Evolutionary conservation across 768 basidiomycete species (phyloP).

Genomic region (Lactifluus echinatus): DNA sequence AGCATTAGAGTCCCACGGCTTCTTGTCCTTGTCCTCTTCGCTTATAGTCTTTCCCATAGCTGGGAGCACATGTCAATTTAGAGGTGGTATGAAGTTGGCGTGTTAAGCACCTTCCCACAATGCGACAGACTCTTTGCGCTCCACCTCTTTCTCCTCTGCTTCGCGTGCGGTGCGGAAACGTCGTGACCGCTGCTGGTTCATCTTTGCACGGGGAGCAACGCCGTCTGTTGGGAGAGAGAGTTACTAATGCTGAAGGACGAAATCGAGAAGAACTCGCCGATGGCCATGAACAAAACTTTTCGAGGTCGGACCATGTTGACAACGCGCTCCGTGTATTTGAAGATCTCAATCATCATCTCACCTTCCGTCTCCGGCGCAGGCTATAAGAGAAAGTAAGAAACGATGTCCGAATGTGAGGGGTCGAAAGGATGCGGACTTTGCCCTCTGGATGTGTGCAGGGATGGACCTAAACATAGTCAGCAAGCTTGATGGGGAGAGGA

Average conservation of each 20-base stretch:
- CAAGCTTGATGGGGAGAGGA: not conserved
- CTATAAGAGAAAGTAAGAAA: conserved; percentile 30
- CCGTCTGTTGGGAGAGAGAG: conserved; percentile 52
- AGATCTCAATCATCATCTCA: conserved; percentile 98
- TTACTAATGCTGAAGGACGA: not conserved
- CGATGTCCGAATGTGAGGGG: not conserved
- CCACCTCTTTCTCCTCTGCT: conserved; percentile 88
- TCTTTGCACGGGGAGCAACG: conserved; percentile 96
- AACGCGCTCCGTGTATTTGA: conserved; percentile 92
- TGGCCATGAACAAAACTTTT: conserved; percentile 96
- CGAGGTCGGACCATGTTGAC: conserved; percentile 96
- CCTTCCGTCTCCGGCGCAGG: conserved; percentile 96
- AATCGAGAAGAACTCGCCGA: conserved; percentile 51
- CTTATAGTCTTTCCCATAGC: conserved; percentile 88
- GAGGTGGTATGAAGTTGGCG: not conserved
- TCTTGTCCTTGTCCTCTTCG: conserved; percentile 77
- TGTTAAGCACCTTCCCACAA: conserved; percentile 68
- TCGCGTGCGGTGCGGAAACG: conserved; percentile 95
- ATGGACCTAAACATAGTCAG: conserved; percentile 55
- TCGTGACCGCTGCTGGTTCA: conserved; percentile 98
- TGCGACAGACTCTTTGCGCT: conserved; percentile 69
- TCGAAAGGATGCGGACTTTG: conserved; percentile 44
- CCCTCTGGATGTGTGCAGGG: conserved; percentile 99
- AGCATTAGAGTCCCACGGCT: conserved; percentile 95
- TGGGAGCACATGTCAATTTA: conserved; percentile 24